Percentiles rank a stretch among this genome's conserved stretches.
Evolutionary conservation across 139 green algal genomes (phyloP).

Genomic region (Deuterostichococcus epilithicus): DNA sequence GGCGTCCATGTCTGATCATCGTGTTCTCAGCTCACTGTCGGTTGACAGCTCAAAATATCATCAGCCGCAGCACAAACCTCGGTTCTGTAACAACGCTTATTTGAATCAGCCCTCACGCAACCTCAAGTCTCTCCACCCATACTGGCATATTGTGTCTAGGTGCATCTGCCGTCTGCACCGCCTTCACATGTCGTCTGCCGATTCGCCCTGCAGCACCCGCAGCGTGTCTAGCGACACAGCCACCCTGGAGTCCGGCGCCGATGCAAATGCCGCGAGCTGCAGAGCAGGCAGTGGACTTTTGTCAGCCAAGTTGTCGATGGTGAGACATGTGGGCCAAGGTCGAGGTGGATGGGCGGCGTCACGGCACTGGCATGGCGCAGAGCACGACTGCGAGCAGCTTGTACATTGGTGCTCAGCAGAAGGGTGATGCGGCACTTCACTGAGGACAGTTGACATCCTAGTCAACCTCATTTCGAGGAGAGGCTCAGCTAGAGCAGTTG

Average conservation of each 20-base stretch:
- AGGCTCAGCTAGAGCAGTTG: no score
- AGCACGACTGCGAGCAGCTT: no score
- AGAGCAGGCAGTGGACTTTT: neutral
- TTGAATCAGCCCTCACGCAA: no score
- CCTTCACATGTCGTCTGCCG: neutral
- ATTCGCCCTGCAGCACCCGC: neutral
- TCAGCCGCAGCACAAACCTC: neutral
- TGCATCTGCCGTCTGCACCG: neutral
- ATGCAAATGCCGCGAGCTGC: constrained; percentile 17
- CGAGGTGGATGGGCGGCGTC: neutral
- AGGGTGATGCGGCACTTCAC: no score
- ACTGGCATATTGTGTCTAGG: neutral
- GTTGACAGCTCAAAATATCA: no score
- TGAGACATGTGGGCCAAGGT: neutral
- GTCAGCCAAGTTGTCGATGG: neutral
- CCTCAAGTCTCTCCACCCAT: no score
- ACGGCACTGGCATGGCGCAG: neutral
- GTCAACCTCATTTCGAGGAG: no score
- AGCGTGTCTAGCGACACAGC: constrained; percentile 1
- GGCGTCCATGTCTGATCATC: no score
- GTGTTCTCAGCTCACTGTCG: no score
- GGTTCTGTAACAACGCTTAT: no score
- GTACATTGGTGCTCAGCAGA: no score
- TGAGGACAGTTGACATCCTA: no score
- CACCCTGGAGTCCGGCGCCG: constrained; percentile 1